Base-by-base conservation (phyloP, 192 early-diverging fungal species). In the Backusella circina region DNA sequence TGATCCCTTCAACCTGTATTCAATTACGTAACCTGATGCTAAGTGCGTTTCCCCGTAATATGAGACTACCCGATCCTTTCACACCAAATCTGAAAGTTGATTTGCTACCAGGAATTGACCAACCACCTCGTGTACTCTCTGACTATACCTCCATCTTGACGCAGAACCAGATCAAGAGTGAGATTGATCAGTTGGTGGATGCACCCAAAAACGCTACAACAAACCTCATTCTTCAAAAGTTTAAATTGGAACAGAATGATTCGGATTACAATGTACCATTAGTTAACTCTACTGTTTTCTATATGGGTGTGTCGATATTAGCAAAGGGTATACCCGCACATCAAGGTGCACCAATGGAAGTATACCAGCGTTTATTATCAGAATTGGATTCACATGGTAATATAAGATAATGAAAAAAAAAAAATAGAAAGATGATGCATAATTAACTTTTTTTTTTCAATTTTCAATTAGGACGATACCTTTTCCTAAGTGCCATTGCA, bases 21-120 rank as follows among this genome's bases (percentile, higher is more conserved):
- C 98, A 99, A 80, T 85, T 99, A 30, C 90, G 96, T 38, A 99
- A 99, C 79, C 82, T 99, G 78, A 93, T 99, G 65, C 86, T 99
- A 21, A 96, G 95, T 73, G 97, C 98, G 2, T 98, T 96, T 83
- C 97, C 98, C n/a, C 87, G 93, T 41, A 91, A 92, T 68, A 97
- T 98, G 97, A 88, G 95, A n/a, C 86, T 98, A 65, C 98, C 98
- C 0, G 98, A 99, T 84, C 98, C 98, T 10, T 95, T 98, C 80
- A 95, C 95, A 4, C 96, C 95, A 3, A 96, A 96, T 75, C 86
- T 99, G 71, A 94, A 96, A 79, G 94, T 99, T 7, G 95, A 96
- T 69, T 80, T 94, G 51, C 85, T 98, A 65, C 91, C 96, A 1
- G 97, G 97, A 78, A 94, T 96, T 64, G 88, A 93, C 67, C 92